phyloP scores from a whole-genome alignment of 2,329 filamentous ascomycete genomes.

The Colletotrichum higginsianum region DNA sequence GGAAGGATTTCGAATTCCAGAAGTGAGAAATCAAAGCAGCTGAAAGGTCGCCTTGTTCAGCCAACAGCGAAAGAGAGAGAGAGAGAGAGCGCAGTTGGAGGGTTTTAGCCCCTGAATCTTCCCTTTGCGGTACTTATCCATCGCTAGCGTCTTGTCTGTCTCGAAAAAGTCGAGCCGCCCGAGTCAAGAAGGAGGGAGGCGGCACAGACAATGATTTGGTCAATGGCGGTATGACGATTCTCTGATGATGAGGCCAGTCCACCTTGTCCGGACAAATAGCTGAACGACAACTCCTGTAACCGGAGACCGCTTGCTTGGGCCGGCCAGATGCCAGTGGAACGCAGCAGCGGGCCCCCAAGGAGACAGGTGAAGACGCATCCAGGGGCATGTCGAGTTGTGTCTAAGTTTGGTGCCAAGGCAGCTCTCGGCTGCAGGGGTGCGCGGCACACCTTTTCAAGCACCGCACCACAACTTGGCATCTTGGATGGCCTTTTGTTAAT shows the following conservation, averaged over 20 bases:
- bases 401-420: constrained; percentile 41
- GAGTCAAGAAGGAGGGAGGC: constrained; percentile 32
- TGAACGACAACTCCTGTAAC: constrained; percentile 26
- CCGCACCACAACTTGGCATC: constrained; percentile 37
- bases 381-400: constrained; percentile 37
- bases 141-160: constrained; percentile 27
- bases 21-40: background rate
- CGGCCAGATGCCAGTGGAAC: constrained; percentile 20
- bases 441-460: constrained; percentile 40
- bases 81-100: background rate
- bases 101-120: constrained; percentile 24
- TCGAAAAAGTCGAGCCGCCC: constrained; percentile 17
- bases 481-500: constrained; percentile 41
- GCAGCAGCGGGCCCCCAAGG: constrained; percentile 23
- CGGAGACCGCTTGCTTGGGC: constrained; percentile 21
- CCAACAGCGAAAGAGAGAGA: background rate
- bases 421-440: constrained; percentile 35
- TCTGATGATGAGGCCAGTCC: constrained; percentile 34
- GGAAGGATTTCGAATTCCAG: background rate
- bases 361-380: background rate
- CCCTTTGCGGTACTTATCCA: constrained; percentile 1
- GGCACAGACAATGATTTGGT: constrained; percentile 38
- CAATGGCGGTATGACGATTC: constrained; percentile 31
- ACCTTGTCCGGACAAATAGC: constrained; percentile 15
- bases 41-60: constrained; percentile 1